A percentile compares a stretch with the other conserved stretches of the same genome.
Conservation (phyloP, 2,329 filamentous ascomycete genomes). For the Xylariaceae sp. region DNA sequence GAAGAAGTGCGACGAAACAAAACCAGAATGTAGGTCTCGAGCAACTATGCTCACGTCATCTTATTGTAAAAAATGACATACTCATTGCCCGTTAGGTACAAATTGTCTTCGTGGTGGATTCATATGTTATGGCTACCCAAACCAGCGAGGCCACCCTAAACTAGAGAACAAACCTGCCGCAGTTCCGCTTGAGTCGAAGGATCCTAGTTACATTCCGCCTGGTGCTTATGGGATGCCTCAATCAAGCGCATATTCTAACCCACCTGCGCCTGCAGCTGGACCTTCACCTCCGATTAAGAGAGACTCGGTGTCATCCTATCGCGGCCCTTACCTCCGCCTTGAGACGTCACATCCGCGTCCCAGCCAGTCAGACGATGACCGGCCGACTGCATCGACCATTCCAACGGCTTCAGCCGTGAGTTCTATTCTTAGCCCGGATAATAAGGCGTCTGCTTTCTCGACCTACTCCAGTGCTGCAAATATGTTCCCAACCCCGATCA, state of each 20-base stretch:
- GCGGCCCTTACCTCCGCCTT: conserved; percentile 58
- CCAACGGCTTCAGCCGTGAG: conserved; percentile 55
- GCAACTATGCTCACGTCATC: too few relatives aligned
- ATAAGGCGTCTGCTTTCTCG: conserved; percentile 57
- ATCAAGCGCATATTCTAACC: conserved; percentile 27
- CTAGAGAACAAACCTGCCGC: conserved; percentile 64
- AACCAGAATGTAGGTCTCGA: conserved; percentile 75
- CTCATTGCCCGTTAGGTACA: conserved; percentile 53
- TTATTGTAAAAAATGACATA: background rate
- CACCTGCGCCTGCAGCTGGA: conserved; percentile 16
- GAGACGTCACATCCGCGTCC: conserved; percentile 59
- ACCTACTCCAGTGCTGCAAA: conserved; percentile 47
- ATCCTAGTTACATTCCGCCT: conserved; percentile 58
- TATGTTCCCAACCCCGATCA: conserved; percentile 60
- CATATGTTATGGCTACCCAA: conserved; percentile 85
- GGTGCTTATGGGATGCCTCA: conserved; percentile 61
- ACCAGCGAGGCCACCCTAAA: conserved; percentile 76
- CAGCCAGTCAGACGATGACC: conserved; percentile 54
- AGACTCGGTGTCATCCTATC: conserved; percentile 56
- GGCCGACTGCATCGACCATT: conserved; percentile 55
- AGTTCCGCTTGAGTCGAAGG: conserved; percentile 80
- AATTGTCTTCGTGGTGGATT: conserved; percentile 92
- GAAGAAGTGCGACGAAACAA: conserved; percentile 96
- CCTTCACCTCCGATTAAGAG: conserved; percentile 39
- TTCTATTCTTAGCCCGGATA: conserved; percentile 42